Percentiles rank a stretch among this genome's conserved stretches.
Conservation (phyloP, 305 asterid species). For the Ruellia speciosa region DNA sequence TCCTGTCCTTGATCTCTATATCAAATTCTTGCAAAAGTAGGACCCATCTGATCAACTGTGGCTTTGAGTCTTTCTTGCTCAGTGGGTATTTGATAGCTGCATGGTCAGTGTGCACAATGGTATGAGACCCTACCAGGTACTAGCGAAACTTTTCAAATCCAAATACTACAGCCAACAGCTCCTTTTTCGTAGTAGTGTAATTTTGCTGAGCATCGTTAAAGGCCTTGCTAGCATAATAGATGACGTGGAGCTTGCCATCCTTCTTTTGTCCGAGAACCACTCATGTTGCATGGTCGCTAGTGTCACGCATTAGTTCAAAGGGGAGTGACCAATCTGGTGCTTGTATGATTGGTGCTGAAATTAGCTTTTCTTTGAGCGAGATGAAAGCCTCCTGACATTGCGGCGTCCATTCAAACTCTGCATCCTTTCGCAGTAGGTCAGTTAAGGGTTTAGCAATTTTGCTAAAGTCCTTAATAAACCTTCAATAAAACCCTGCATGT, state of each 20-base stretch:
- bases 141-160: too few relatives aligned
- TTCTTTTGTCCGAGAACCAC: background rate
- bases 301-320: background rate
- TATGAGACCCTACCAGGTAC: too few relatives aligned
- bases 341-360: background rate
- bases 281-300: too few relatives aligned
- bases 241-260: background rate
- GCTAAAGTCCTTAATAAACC: background rate
- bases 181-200: too few relatives aligned
- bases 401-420: background rate
- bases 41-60: too few relatives aligned
- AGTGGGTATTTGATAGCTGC: too few relatives aligned
- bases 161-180: too few relatives aligned
- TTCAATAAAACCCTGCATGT: background rate
- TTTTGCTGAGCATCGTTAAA: background rate
- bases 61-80: too few relatives aligned
- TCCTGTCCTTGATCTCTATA: too few relatives aligned
- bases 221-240: background rate
- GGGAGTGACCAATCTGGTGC: background rate
- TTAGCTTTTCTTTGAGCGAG: background rate
- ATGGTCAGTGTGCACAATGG: too few relatives aligned
- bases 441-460: background rate
- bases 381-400: background rate
- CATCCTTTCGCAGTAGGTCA: background rate
- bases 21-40: too few relatives aligned